phyloP scores from a whole-genome alignment of 768 basidiomycete genomes.

The Gloeophyllum trabeum region DNA sequence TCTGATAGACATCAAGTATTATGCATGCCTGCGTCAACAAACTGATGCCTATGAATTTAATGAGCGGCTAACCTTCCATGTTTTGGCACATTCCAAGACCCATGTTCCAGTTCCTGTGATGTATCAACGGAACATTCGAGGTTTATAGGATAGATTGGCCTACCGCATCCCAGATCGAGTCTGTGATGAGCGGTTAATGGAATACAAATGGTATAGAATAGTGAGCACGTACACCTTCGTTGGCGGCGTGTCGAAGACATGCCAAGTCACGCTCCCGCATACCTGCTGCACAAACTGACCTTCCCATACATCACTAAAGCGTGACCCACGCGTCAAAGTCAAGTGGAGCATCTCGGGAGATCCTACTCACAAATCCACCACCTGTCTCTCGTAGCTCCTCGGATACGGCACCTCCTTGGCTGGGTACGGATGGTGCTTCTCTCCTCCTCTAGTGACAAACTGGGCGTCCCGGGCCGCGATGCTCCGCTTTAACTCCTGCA shows the following conservation, averaged over 20 bases:
- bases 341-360: not conserved
- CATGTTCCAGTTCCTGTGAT: constrained; percentile 57
- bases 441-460: constrained; percentile 37
- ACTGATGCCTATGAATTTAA: no score
- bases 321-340: constrained; percentile 3
- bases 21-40: no score
- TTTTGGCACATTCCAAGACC: constrained; percentile 52
- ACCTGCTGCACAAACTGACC: constrained; percentile 40
- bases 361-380: constrained; percentile 53
- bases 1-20: constrained; percentile 18
- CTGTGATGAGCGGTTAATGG: constrained; percentile 17
- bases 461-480: constrained; percentile 42
- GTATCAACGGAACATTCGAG: constrained; percentile 3
- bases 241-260: constrained; percentile 50
- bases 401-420: constrained; percentile 55
- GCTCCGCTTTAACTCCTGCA: constrained; percentile 42
- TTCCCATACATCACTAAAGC: constrained; percentile 57
- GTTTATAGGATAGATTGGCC: constrained; percentile 13
- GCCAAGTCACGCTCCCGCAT: constrained; percentile 51
- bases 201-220: not conserved
- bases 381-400: constrained; percentile 48
- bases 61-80: constrained; percentile 56
- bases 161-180: constrained; percentile 67
- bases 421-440: constrained; percentile 45
- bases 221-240: constrained; percentile 44